Evolutionary conservation across 1,284 basidiomycete genomes (phyloP).

Genomic region (Naganishia albida): DNA sequence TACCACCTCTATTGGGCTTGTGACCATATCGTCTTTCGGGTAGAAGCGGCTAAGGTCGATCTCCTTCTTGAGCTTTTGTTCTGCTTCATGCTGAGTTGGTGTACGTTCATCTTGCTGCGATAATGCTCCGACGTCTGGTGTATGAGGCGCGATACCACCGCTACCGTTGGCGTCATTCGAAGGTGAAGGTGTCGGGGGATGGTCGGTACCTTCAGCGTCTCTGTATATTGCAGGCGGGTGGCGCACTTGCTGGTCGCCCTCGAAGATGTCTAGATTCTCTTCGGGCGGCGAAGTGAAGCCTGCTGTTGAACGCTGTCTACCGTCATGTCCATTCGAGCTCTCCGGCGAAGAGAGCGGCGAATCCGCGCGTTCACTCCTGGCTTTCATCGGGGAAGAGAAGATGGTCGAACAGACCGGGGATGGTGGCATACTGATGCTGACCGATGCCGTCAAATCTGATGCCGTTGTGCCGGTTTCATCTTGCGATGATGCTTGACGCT

Average conservation of each 20-base stretch:
- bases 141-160: constrained; percentile 1
- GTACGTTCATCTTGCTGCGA: neutral
- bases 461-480: neutral
- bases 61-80: constrained; percentile 57
- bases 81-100: neutral
- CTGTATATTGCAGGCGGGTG: neutral
- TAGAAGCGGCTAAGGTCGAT: constrained; percentile 23
- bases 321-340: neutral
- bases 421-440: constrained; percentile 3
- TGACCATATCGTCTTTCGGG: constrained; percentile 17
- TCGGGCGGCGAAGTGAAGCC: constrained; percentile 21
- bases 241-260: neutral
- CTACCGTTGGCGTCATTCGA: constrained; percentile 14
- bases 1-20: constrained; percentile 14
- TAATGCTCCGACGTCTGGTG: neutral
- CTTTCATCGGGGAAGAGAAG: constrained; percentile 17
- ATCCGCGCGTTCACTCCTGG: constrained; percentile 1
- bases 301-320: neutral
- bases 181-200: constrained; percentile 21
- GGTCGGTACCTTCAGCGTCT: neutral
- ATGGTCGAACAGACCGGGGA: constrained; percentile 24
- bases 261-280: constrained; percentile 1
- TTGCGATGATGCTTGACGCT: neutral
- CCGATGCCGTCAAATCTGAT: neutral
- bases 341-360: constrained; percentile 21